phyloP scores from a whole-genome alignment of 2,329 filamentous ascomycete species.

The Mycosphaerella sp. region DNA sequence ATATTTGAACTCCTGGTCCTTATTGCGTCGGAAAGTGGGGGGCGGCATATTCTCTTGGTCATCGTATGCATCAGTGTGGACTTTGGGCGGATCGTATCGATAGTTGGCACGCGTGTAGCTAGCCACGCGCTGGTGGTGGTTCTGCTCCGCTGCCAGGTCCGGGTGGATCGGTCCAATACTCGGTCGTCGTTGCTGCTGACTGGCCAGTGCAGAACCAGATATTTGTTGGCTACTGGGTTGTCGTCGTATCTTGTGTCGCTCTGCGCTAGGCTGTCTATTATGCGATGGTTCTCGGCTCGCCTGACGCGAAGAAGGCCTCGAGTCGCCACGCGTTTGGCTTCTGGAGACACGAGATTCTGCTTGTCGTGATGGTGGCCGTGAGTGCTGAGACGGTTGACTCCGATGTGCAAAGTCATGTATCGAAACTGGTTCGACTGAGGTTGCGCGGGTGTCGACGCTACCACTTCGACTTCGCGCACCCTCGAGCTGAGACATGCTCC shows the following conservation, averaged over 20 bases:
- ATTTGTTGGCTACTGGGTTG: slow-evolving; percentile 24
- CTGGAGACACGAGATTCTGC: slow-evolving; percentile 24
- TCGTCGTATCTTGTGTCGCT: slow-evolving; percentile 24
- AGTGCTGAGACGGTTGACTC: slow-evolving; percentile 22
- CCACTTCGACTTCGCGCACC: slow-evolving; percentile 28
- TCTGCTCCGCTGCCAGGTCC: slow-evolving; percentile 22
- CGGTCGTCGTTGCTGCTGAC: slow-evolving; percentile 18
- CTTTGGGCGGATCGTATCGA: slow-evolving; percentile 43
- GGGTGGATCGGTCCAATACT: slow-evolving; percentile 25
- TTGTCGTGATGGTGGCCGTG: slow-evolving; percentile 26
- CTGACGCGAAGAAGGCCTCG: slow-evolving; percentile 29
- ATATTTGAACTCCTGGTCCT: slow-evolving; percentile 50
- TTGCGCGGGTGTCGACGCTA: slow-evolving; percentile 30
- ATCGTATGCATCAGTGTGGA: slow-evolving; percentile 55
- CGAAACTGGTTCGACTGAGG: slow-evolving; percentile 33
- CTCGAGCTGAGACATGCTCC: slow-evolving; percentile 23
- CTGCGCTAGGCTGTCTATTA: slow-evolving; percentile 30
- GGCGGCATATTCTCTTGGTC: slow-evolving; percentile 84
- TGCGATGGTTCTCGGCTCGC: slow-evolving; percentile 25
- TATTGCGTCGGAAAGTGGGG: slow-evolving; percentile 60
- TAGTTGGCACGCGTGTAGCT: slow-evolving; percentile 40
- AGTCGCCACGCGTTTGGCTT: slow-evolving; percentile 27
- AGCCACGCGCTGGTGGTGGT: slow-evolving; percentile 36
- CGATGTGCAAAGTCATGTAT: slow-evolving; percentile 34
- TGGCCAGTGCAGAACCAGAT: slow-evolving; percentile 1